Evolutionary conservation across 2,329 filamentous ascomycete genomes (phyloP), one percentile per base, ranked within the genome.

Genomic region (Aureobasidium sp.): DNA sequence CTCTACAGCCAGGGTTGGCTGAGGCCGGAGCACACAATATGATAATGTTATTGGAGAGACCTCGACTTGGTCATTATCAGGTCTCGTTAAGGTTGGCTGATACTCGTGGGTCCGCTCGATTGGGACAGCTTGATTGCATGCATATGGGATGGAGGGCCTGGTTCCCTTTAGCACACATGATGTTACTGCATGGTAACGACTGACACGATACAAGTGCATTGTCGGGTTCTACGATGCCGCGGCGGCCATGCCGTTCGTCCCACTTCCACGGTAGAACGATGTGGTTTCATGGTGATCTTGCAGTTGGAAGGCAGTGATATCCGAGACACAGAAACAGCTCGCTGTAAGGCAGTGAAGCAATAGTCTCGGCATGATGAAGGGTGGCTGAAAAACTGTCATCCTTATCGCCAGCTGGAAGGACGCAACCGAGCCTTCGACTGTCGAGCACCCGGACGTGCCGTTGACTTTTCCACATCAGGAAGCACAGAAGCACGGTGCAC

Each of bases 11-110:
- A 59, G 41, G 54, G 54, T n/a, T 57, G 53, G 41, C 41, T 27
- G 53, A 44, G 39, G n/a, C 30, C 53, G 53, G 53, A 57, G 27
- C 29, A 34, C 16, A 47, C 45, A 48, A 48, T n/a, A 48, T 47
- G 42, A 25, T 42, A 30, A 29, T 7, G 44, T 13, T 11, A 48
- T 30, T n/a, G 15, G 15, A 30, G 21, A 21, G 21, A 21, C 21
- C 21, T 21, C 21, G 21, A 21, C 21, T 11, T 58, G 21, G 54
- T 32, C 48, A 37, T 25, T 4, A 30, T 47, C 53, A 21, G 39
- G 53, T 57, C 52, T 37, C 27, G 30, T 59, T 59, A 59, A 41
- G 36, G 45, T 59, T 59, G 44, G 34, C 34, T 59, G 36, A 39
- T 41, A 45, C 45, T 32, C 8, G 36, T n/a, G 5, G 3, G n/a